A percentile compares a stretch with the other conserved stretches of the same genome.
These are phyloP conservation scores for Lepidium campestre DNA, from an alignment of 441 rosid genomes.

Conservation along the genomic window DNA sequence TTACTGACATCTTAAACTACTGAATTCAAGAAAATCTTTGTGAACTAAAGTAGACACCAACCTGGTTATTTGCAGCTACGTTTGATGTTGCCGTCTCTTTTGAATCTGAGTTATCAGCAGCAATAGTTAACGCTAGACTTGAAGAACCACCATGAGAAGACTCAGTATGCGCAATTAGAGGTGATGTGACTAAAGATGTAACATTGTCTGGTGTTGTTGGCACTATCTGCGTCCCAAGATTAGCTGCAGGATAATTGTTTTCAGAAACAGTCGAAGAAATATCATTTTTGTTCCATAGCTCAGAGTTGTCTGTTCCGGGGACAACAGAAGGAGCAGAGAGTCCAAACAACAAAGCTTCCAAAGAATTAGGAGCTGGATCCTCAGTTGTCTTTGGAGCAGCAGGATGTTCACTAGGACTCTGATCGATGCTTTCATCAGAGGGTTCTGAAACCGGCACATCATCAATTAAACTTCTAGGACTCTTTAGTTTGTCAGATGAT, in stretches of 20 bases:
- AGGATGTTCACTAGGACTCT: conserved; percentile 26
- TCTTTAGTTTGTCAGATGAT: conserved; percentile 19
- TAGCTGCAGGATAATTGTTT: conserved; percentile 11
- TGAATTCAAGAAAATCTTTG: background rate
- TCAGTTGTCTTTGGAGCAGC: conserved; percentile 27
- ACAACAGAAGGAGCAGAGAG: conserved; percentile 36
- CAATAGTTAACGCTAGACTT: conserved; percentile 4
- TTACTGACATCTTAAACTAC: background rate
- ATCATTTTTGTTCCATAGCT: conserved; percentile 18
- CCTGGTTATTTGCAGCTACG: conserved; percentile 36
- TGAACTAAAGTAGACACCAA: conserved; percentile 13
- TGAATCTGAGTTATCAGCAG: conserved; percentile 24
- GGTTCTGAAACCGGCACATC: conserved; percentile 27
- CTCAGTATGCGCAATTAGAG: conserved; percentile 21
- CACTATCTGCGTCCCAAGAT: conserved; percentile 8
- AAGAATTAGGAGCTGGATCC: conserved; percentile 37
- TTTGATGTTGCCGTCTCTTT: conserved; percentile 17
- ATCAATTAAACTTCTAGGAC: conserved; percentile 43
- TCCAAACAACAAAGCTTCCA: conserved; percentile 66
- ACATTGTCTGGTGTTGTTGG: background rate
- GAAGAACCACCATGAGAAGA: conserved; percentile 25
- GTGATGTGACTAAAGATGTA: conserved; percentile 17
- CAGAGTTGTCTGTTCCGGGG: conserved; percentile 12
- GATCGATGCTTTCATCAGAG: conserved; percentile 27
- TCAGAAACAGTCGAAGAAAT: conserved; percentile 19